phyloP scores from a whole-genome alignment of 1,284 basidiomycete species.

The Rhodotorula mucilaginosa region DNA sequence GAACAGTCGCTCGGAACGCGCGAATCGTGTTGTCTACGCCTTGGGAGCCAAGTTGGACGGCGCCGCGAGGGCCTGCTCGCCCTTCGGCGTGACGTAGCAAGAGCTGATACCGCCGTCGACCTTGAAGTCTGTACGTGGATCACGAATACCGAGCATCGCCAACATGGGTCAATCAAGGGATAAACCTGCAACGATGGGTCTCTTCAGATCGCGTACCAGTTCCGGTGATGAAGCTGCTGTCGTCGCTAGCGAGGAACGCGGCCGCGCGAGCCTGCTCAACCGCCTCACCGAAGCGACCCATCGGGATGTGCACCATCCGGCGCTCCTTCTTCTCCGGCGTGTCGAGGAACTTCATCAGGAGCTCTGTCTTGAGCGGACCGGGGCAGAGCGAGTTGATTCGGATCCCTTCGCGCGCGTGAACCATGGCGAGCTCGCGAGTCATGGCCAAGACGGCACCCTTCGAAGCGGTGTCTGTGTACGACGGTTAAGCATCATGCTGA shows the following conservation, averaged over 20 bases:
- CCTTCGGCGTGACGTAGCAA: conserved; percentile 65
- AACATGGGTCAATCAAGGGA: no score
- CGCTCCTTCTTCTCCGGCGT: conserved; percentile 94
- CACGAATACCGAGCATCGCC: background rate
- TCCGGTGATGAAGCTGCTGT: conserved; percentile 56
- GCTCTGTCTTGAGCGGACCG: conserved; percentile 80
- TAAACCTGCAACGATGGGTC: background rate
- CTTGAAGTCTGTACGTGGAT: conserved; percentile 63
- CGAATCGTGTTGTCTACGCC: background rate
- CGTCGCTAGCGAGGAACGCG: conserved; percentile 51
- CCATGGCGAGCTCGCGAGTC: conserved; percentile 94
- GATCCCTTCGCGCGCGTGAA: conserved; percentile 94
- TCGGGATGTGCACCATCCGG: conserved; percentile 55
- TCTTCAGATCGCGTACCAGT: conserved; percentile 24
- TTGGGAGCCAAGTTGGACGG: conserved; percentile 30
- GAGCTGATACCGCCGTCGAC: conserved; percentile 87
- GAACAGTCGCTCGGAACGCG: background rate
- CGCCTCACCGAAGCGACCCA: conserved; percentile 90
- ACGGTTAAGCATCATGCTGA: background rate
- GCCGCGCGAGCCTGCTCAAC: conserved; percentile 87
- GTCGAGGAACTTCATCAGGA: conserved; percentile 96
- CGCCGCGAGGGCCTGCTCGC: conserved; percentile 31
- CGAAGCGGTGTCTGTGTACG: conserved; percentile 10
- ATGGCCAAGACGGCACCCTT: conserved; percentile 95
- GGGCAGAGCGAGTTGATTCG: conserved; percentile 93